Conservation (phyloP, 2,329 filamentous ascomycete genomes). For the Aplosporella prunicola region DNA sequence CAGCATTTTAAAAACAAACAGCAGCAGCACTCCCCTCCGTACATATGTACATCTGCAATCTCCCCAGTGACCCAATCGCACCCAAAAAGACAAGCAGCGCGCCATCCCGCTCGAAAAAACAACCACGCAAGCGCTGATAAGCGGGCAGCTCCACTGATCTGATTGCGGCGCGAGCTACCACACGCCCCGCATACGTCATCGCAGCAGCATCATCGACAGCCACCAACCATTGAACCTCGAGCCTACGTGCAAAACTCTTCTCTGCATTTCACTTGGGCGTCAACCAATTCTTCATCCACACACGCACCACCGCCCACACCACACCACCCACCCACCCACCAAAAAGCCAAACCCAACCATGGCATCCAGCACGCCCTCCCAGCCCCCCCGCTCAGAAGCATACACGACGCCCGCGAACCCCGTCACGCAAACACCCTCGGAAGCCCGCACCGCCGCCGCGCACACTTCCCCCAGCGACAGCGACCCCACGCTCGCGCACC, state of each 20-base stretch:
- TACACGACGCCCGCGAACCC: constrained; percentile 41
- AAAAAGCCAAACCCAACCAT: constrained; percentile 22
- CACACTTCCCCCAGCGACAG: constrained; percentile 25
- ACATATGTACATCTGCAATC: too few species aligned
- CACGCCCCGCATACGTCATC: constrained; percentile 10
- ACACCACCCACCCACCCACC: background rate
- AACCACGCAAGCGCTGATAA: too few species aligned
- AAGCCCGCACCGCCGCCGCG: constrained; percentile 23
- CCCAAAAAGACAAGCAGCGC: too few species aligned
- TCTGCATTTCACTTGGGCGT: background rate
- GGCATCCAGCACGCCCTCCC: constrained; percentile 32
- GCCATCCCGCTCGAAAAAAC: too few species aligned
- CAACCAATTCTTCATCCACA: background rate
- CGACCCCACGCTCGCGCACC: constrained; percentile 23
- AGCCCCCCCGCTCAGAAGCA: constrained; percentile 35
- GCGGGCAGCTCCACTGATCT: too few species aligned
- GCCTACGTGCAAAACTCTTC: background rate
- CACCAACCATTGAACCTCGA: background rate
- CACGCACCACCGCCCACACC: background rate
- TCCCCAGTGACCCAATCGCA: too few species aligned
- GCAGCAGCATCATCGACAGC: constrained; percentile 2
- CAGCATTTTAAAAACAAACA: too few species aligned
- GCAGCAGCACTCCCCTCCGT: too few species aligned
- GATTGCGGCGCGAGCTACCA: too few species aligned
- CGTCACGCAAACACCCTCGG: constrained; percentile 32